phyloP scores from a whole-genome alignment of 257 asterid genomes.

The Petunia axillaris region DNA sequence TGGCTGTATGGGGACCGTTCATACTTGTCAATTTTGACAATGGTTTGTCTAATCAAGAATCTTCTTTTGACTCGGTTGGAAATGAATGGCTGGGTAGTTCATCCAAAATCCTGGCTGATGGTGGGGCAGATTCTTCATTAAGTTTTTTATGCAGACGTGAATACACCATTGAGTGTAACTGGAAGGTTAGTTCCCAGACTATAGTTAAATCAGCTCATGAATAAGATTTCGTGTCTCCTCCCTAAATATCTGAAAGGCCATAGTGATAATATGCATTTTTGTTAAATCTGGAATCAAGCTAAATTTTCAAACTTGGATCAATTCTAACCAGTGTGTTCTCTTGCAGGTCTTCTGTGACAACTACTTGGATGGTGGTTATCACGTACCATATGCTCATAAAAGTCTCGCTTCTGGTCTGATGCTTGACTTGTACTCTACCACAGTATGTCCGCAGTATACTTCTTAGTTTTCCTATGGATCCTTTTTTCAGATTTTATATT shows the following conservation, averaged over 20 bases:
- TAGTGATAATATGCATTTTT: neutral
- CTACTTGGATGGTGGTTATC: conserved; percentile 95
- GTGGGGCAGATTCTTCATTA: conserved; percentile 62
- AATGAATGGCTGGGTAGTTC: conserved; percentile 81
- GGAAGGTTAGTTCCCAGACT: conserved; percentile 64
- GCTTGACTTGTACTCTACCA: conserved; percentile 75
- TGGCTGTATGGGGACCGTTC: conserved; percentile 87
- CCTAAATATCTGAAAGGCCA: neutral
- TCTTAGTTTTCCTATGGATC: neutral
- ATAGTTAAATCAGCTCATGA: neutral
- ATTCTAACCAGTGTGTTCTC: conserved; percentile 7
- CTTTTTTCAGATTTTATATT: neutral
- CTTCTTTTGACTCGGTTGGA: conserved; percentile 42
- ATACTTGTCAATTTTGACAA: conserved; percentile 60
- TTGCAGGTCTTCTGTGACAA: conserved; percentile 93
- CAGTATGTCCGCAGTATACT: conserved; percentile 39
- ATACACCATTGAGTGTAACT: conserved; percentile 79
- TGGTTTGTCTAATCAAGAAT: conserved; percentile 35
- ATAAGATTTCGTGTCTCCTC: neutral
- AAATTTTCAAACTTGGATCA: neutral
- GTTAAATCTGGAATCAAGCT: neutral
- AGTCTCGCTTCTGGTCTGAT: conserved; percentile 78
- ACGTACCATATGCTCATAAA: conserved; percentile 87
- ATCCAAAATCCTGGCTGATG: conserved; percentile 56
- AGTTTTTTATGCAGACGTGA: conserved; percentile 66